Percentiles rank a stretch among this genome's conserved stretches.
These are phyloP conservation scores for Leccinum griseonigrum DNA, from an alignment of 1,284 basidiomycete genomes.

Conservation along the genomic window DNA sequence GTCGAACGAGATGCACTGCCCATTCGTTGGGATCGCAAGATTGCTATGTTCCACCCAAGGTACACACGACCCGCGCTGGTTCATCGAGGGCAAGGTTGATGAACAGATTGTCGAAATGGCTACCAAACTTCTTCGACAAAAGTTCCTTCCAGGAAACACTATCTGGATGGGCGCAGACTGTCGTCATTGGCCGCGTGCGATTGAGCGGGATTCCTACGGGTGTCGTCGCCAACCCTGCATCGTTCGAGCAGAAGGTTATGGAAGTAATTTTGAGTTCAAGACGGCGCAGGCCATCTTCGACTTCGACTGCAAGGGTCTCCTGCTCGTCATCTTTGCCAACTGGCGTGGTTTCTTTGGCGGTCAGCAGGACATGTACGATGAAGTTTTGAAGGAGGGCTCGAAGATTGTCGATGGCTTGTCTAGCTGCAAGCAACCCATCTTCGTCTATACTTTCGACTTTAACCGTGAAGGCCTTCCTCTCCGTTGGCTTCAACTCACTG, in stretches of 20 bases:
- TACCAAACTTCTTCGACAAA: slow-evolving; percentile 94
- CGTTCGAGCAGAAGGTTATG: slow-evolving; percentile 97
- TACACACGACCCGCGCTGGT: slow-evolving; percentile 96
- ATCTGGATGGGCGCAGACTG: slow-evolving; percentile 98
- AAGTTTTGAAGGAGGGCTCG: slow-evolving; percentile 90
- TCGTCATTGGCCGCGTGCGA: slow-evolving; percentile 93
- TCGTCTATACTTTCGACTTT: slow-evolving; percentile 63
- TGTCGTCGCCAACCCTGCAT: slow-evolving; percentile 96
- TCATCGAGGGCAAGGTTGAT: slow-evolving; percentile 91
- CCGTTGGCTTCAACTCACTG: slow-evolving; percentile 75
- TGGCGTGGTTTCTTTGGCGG: slow-evolving; percentile 99
- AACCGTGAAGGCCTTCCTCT: no score
- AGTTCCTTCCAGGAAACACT: slow-evolving; percentile 96
- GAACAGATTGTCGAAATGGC: slow-evolving; percentile 74
- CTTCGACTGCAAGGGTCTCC: slow-evolving; percentile 95
- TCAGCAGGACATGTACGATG: slow-evolving; percentile 98
- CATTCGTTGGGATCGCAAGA: slow-evolving; percentile 90
- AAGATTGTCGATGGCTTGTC: slow-evolving; percentile 99
- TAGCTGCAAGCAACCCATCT: slow-evolving; percentile 97
- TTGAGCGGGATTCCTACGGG: slow-evolving; percentile 97
- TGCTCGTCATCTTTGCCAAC: slow-evolving; percentile 98
- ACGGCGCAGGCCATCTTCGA: slow-evolving; percentile 99
- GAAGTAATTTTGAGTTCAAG: slow-evolving; percentile 99
- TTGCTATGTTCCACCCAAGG: slow-evolving; percentile 92
- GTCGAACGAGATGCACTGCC: slow-evolving; percentile 78